Evolutionary conservation across 257 asterid genomes (phyloP), one percentile per base, ranked within the genome.

Genomic region (Oldenlandia corymbosa): DNA sequence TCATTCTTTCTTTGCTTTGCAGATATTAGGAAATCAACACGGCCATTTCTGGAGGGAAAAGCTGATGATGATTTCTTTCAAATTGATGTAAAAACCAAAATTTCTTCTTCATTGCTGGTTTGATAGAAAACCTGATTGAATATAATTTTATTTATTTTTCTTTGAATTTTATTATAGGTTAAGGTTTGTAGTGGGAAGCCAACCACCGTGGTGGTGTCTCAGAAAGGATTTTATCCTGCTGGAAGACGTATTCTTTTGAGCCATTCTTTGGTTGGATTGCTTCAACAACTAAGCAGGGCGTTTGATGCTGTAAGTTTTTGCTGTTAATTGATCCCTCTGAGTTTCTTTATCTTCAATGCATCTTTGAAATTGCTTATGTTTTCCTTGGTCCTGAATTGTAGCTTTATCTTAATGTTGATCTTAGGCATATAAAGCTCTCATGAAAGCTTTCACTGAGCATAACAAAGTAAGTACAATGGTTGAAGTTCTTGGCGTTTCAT

Each of bases 61-160:
- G 82, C 87, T 56, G 95, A 87, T 13, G 95, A 82, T 50, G 97
- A 90, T 76, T 84, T 81, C 59, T 90, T 90, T 72, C 95, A 90
- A 74, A 87, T 90, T 65, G 97, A 90, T 70, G 97, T 90, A 67
- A 90, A 3, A 64, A 69, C 55, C 30, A 18, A 18, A 59, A 66
- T 52, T 61, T 16, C 21, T 57, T 59, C 13, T 14, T 12, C 0
- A 12, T 27, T 14, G 36, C 16, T 52, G 4, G 32, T 10, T 24
- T 53, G 1, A 27, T 26, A 11, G n/a, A 8, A 42, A 51, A 23
- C 27, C 20, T 28, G 54, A 49, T 48, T 68, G 73, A 34, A 28
- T 7, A 52, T 36, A 60, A 45, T 46, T 36, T 39, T 59, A n/a
- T n/a, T n/a, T n/a, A n/a, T n/a, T n/a, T n/a, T n/a, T n/a, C n/a